A percentile compares a stretch with the other conserved stretches of the same genome.
Evolutionary conservation across 192 early-diverging fungal species (phyloP).

Genomic region (Globomyces pollinis-pini): DNA sequence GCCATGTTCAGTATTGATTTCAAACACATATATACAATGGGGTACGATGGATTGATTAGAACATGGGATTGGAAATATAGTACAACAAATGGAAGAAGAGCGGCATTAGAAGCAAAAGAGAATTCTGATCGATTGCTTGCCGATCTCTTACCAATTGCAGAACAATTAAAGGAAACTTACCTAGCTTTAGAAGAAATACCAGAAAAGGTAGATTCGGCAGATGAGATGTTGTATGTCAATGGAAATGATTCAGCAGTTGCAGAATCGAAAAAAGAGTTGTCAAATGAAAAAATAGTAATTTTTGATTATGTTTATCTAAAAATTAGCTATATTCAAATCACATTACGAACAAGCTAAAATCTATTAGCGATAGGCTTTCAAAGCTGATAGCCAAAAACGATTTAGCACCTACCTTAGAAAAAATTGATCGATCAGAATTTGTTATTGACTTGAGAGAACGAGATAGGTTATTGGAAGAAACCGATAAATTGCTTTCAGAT

Average conservation of each 20-base stretch:
- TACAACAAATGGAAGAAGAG: conserved; percentile 28
- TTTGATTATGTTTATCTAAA: too few relatives aligned
- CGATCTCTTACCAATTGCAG: background rate
- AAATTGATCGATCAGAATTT: conserved; percentile 37
- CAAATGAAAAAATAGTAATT: background rate
- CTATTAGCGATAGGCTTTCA: conserved; percentile 30
- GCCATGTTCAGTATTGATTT: conserved; percentile 29
- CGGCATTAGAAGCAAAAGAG: conserved; percentile 28
- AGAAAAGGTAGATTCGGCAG: conserved; percentile 13
- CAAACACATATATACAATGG: conserved; percentile 25
- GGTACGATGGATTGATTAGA: conserved; percentile 32
- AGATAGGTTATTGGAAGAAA: conserved; percentile 27
- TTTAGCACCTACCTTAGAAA: conserved; percentile 31
- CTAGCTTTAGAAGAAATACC: background rate
- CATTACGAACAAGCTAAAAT: conserved; percentile 17
- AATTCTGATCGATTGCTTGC: conserved; percentile 13
- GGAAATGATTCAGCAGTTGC: background rate
- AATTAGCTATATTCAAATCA: background rate
- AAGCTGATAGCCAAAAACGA: conserved; percentile 39
- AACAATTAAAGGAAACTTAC: background rate
- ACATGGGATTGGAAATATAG: conserved; percentile 42
- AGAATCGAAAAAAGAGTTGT: background rate
- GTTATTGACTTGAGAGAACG: conserved; percentile 46
- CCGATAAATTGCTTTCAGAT: conserved; percentile 24
- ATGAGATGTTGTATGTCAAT: background rate